Evolutionary conservation across 2,329 filamentous ascomycete genomes (phyloP).

Genomic region (Aspergillus arachidicola): DNA sequence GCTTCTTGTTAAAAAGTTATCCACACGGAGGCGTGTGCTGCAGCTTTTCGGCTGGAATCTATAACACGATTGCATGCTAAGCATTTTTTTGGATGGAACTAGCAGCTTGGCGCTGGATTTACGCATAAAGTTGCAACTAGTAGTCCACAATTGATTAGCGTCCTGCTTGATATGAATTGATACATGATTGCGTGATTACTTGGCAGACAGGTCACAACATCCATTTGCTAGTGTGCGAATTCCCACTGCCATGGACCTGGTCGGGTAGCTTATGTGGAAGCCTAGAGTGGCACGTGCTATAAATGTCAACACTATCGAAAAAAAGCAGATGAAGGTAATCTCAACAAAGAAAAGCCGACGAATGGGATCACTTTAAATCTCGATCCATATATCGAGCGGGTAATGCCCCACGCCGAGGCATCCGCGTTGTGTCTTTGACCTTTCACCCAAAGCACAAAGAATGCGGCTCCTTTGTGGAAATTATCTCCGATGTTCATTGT

Average conservation of each 20-base stretch:
- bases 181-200: neutral
- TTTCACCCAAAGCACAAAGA: neutral
- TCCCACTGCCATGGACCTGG: neutral
- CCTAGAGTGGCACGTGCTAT: slow-evolving; percentile 1
- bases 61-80: slow-evolving; percentile 1
- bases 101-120: neutral
- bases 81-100: neutral
- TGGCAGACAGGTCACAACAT: neutral
- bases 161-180: neutral
- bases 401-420: neutral
- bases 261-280: neutral
- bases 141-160: neutral
- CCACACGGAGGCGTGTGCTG: neutral
- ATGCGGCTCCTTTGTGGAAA: neutral
- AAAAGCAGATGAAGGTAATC: neutral
- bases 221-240: neutral
- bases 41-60: neutral
- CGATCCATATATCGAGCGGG: neutral
- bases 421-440: neutral
- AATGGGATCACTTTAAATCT: neutral
- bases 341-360: neutral
- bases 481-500: neutral
- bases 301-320: neutral
- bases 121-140: neutral
- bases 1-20: neutral